Conservation (phyloP, 495 filamentous ascomycete species). For the Terfezia claveryi region DNA sequence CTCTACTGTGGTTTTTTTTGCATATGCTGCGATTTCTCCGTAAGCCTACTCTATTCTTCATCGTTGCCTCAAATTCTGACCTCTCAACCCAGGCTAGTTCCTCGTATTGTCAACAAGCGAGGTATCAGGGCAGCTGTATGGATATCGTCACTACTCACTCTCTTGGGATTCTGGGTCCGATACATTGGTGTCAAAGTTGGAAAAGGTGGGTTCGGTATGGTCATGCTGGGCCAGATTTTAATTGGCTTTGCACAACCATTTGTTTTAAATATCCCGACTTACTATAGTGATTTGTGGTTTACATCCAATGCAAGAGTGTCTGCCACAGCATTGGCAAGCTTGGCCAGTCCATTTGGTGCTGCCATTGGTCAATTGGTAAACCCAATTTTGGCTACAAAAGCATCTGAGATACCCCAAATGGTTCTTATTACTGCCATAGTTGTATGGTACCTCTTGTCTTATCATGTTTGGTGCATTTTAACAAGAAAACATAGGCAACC, state of each 20-base stretch:
- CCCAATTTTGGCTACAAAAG: slow-evolving; percentile 44
- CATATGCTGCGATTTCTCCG: slow-evolving; percentile 39
- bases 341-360: slow-evolving; percentile 76
- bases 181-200: slow-evolving; percentile 52
- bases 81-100: slow-evolving; percentile 28
- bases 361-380: slow-evolving; percentile 71
- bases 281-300: slow-evolving; percentile 92
- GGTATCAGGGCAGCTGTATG: slow-evolving; percentile 63
- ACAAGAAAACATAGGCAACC: slow-evolving; percentile 21
- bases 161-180: slow-evolving; percentile 81
- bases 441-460: slow-evolving; percentile 8
- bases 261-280: slow-evolving; percentile 68
- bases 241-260: slow-evolving; percentile 82
- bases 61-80: background rate
- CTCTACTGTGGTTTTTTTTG: slow-evolving; percentile 64
- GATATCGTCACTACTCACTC: slow-evolving; percentile 42
- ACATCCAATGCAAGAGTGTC: slow-evolving; percentile 59
- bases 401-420: slow-evolving; percentile 44
- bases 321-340: slow-evolving; percentile 63
- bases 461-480: no score
- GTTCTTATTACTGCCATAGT: slow-evolving; percentile 76
- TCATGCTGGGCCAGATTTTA: slow-evolving; percentile 89
- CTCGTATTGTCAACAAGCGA: slow-evolving; percentile 58
- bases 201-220: slow-evolving; percentile 42
- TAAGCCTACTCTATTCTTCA: background rate